Evolutionary conservation across 106 monocot species (phyloP).

Genomic region (Allium cepa): DNA sequence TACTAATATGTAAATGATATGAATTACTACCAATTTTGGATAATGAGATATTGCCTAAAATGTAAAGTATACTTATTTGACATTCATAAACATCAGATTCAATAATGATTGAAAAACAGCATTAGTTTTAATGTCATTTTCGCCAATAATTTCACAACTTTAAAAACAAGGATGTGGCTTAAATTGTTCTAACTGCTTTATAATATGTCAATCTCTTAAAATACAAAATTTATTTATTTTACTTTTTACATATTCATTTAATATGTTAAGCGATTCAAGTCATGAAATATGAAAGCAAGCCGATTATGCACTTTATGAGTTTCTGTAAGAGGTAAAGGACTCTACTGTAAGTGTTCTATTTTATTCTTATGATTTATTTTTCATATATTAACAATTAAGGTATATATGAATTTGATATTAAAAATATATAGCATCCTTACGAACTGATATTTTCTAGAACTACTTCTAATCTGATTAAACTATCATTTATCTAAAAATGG

Average conservation of each 20-base stretch:
- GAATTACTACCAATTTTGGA: too few species aligned
- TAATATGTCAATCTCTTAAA: too few species aligned
- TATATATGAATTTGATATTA: background rate
- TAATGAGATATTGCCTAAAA: too few species aligned
- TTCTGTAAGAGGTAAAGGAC: slow-evolving; percentile 97
- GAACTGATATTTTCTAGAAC: background rate
- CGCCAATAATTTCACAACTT: too few species aligned
- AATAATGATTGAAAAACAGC: too few species aligned
- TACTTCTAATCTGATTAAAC: background rate
- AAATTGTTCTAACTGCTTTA: too few species aligned
- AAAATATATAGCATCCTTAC: background rate
- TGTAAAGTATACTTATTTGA: too few species aligned
- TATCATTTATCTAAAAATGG: slow-evolving; percentile 60
- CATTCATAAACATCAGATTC: too few species aligned
- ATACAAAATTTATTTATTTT: too few species aligned
- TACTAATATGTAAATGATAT: too few species aligned
- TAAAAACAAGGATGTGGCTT: too few species aligned
- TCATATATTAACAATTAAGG: background rate
- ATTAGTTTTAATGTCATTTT: too few species aligned
- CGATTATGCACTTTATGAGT: slow-evolving; percentile 95
- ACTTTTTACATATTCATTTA: slow-evolving; percentile 64
- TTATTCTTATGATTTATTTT: background rate
- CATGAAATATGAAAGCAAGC: slow-evolving; percentile 98
- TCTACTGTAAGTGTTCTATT: slow-evolving; percentile 69
- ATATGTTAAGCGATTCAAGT: slow-evolving; percentile 98